These are phyloP conservation scores for Neopestalotiopsis sp. DNA, from an alignment of 2,329 filamentous ascomycete species.

Conservation along the genomic window DNA sequence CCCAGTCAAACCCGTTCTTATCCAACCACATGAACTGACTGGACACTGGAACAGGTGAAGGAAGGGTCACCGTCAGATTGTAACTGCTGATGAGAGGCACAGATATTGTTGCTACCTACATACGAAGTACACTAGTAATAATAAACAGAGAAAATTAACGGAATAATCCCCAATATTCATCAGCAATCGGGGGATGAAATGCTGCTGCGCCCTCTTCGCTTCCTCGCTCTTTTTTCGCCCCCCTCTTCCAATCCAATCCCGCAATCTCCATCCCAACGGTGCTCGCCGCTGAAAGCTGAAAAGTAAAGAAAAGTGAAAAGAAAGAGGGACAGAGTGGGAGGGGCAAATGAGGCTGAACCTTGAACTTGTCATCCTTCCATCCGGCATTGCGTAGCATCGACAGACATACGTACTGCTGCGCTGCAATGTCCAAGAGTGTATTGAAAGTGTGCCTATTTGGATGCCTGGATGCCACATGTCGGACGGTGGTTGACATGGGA, in stretches of 20 bases:
- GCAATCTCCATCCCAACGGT: not conserved
- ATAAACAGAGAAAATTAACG: too few relatives aligned
- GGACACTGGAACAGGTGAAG: not conserved
- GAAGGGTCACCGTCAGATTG: not conserved
- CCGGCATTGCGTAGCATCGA: not conserved
- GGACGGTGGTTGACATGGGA: not conserved
- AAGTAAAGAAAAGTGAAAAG: too few relatives aligned
- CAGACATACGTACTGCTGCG: not conserved
- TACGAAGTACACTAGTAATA: too few relatives aligned
- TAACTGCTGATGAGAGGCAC: too few relatives aligned
- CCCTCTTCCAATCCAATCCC: not conserved
- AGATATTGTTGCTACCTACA: not conserved
- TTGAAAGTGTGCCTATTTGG: too few relatives aligned
- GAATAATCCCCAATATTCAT: not conserved
- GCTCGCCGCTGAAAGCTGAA: not conserved
- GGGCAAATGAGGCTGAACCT: slow-evolving; percentile 16
- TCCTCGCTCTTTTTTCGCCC: not conserved
- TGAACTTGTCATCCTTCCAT: not conserved
- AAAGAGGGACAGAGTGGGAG: not conserved
- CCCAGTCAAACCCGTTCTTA: not conserved
- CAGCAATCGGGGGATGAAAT: not conserved
- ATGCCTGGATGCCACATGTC: slow-evolving; percentile 7
- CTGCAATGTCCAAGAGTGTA: too few relatives aligned
- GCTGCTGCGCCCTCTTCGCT: not conserved
- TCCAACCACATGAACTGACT: not conserved